These are phyloP conservation scores for Coemansia sp. DNA, from an alignment of 192 early-diverging fungal genomes.

Conservation along the genomic window DNA sequence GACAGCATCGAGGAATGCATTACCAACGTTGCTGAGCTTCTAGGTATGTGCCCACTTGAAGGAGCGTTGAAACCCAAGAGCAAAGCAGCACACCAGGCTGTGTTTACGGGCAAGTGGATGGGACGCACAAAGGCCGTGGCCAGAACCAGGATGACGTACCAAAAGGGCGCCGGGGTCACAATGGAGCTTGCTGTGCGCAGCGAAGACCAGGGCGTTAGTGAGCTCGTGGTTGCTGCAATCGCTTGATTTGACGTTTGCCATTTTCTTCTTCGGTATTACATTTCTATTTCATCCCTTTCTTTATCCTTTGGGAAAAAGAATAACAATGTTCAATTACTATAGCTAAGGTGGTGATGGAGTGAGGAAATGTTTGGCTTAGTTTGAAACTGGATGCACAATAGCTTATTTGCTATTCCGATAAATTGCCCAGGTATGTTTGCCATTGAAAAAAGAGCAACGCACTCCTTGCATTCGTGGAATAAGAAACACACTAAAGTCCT, in stretches of 20 bases:
- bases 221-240: constrained; percentile 79
- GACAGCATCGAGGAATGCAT: constrained; percentile 48
- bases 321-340: no score
- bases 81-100: constrained; percentile 79
- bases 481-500: no score
- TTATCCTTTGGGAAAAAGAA: not conserved
- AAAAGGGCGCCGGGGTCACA: constrained; percentile 79
- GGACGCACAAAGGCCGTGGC: constrained; percentile 74
- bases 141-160: constrained; percentile 86
- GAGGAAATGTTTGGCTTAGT: no score
- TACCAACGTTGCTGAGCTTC: constrained; percentile 63
- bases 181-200: constrained; percentile 88
- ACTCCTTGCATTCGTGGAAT: no score
- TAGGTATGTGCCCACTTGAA: constrained; percentile 88
- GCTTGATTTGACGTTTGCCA: constrained; percentile 43
- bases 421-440: no score
- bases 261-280: not conserved
- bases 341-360: no score
- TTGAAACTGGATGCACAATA: no score
- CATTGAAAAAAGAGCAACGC: no score
- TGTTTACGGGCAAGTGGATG: constrained; percentile 85
- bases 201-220: constrained; percentile 63
- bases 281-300: not conserved
- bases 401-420: no score
- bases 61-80: constrained; percentile 67